A percentile compares a stretch with the other conserved stretches of the same genome.
Evolutionary conservation across 2,329 filamentous ascomycete species (phyloP).

Genomic region (Aspergillus alliaceus): DNA sequence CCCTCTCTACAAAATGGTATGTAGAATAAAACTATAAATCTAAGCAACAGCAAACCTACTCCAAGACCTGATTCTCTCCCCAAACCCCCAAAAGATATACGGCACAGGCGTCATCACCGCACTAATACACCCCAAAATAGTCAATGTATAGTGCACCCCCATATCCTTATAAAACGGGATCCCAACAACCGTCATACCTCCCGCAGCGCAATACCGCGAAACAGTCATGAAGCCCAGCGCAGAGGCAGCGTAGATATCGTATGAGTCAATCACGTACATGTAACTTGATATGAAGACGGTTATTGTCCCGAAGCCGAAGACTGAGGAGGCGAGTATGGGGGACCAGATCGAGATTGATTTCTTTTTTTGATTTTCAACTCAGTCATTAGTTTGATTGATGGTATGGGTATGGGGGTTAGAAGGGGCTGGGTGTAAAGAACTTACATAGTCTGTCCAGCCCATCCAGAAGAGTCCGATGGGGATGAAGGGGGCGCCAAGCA

Average conservation of each 20-base stretch:
- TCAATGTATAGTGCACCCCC: constrained; percentile 46
- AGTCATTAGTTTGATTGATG: not conserved
- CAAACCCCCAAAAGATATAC: constrained; percentile 31
- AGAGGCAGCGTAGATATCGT: constrained; percentile 53
- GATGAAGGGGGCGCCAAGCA: constrained; percentile 52
- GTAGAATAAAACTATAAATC: not conserved
- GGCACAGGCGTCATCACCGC: constrained; percentile 45
- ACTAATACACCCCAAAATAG: constrained; percentile 42
- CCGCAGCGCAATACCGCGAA: constrained; percentile 42
- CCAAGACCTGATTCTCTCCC: constrained; percentile 21
- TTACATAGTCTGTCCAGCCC: constrained; percentile 51
- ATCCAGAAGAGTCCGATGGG: constrained; percentile 60
- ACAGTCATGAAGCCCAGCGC: constrained; percentile 48
- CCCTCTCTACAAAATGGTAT: too few species aligned
- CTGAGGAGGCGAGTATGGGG: constrained; percentile 50
- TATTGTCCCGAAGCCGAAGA: constrained; percentile 55
- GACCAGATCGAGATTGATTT: constrained; percentile 51
- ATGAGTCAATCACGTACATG: constrained; percentile 60
- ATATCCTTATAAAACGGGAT: constrained; percentile 44
- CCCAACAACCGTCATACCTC: constrained; percentile 38
- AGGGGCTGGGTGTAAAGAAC: not conserved
- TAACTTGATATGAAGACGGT: constrained; percentile 54
- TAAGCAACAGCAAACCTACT: not conserved
- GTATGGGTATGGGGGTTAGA: not conserved
- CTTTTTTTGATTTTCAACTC: not conserved